These are phyloP conservation scores for Microdochium paspali DNA, from an alignment of 2,329 filamentous ascomycete species.

Conservation along the genomic window DNA sequence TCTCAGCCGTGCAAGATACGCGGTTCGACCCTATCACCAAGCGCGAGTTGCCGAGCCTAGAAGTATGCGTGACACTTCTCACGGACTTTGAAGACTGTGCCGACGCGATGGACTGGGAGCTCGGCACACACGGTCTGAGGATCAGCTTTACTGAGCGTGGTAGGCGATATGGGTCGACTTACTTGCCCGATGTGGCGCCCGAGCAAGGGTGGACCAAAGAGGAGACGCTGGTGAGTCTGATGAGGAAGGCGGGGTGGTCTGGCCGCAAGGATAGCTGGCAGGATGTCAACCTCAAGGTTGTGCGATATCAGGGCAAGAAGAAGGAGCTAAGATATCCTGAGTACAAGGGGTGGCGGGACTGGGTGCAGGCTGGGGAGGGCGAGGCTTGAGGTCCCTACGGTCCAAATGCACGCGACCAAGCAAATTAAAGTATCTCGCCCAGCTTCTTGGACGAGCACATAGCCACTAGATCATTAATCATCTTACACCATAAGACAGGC, in stretches of 20 bases:
- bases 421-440: no score
- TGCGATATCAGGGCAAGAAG: slow-evolving; percentile 82
- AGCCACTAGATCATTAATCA: no score
- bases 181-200: slow-evolving; percentile 80
- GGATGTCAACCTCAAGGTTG: slow-evolving; percentile 67
- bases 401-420: no score
- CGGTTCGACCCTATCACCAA: slow-evolving; percentile 48
- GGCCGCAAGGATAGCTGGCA: slow-evolving; percentile 73
- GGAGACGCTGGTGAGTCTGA: slow-evolving; percentile 79
- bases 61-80: slow-evolving; percentile 70
- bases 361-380: slow-evolving; percentile 38
- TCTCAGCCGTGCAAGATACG: slow-evolving; percentile 58
- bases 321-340: slow-evolving; percentile 60
- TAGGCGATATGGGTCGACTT: slow-evolving; percentile 73
- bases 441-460: no score
- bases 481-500: no score
- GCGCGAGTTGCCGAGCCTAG: slow-evolving; percentile 45
- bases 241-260: slow-evolving; percentile 90
- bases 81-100: slow-evolving; percentile 73
- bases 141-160: slow-evolving; percentile 73
- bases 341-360: slow-evolving; percentile 72
- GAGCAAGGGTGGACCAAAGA: slow-evolving; percentile 96
- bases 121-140: slow-evolving; percentile 79
- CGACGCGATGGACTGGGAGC: slow-evolving; percentile 71
- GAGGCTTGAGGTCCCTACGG: slow-evolving; percentile 6